A percentile compares a stretch with the other conserved stretches of the same genome.
These are phyloP conservation scores for Chlorella sp. DNA, from an alignment of 139 green algal genomes.

Conservation along the genomic window DNA sequence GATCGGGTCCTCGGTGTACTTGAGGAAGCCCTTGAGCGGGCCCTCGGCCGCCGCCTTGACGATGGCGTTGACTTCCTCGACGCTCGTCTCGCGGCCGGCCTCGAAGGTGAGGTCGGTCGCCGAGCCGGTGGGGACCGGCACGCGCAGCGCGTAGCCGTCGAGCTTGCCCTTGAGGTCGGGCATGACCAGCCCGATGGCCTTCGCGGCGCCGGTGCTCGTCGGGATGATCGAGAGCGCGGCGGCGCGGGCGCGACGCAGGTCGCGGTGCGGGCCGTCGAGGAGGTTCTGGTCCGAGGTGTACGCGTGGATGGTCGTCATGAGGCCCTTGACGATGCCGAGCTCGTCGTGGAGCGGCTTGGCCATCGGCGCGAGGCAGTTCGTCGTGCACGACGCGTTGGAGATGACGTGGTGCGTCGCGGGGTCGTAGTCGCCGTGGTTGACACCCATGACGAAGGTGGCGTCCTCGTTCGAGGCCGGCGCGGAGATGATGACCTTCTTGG, in stretches of 20 bases:
- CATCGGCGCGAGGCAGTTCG: slow-evolving; percentile 94
- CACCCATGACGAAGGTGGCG: slow-evolving; percentile 95
- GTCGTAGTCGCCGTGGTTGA: slow-evolving; percentile 87
- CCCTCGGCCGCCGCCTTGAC: slow-evolving; percentile 86
- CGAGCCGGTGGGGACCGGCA: slow-evolving; percentile 98
- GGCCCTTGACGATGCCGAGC: slow-evolving; percentile 99
- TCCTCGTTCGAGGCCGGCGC: slow-evolving; percentile 84
- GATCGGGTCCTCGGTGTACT: slow-evolving; percentile 86
- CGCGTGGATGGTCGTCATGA: slow-evolving; percentile 99
- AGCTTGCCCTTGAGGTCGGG: slow-evolving; percentile 92
- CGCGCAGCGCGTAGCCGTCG: slow-evolving; percentile 96
- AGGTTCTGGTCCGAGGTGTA: slow-evolving; percentile 99
- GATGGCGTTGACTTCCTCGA: slow-evolving; percentile 98
- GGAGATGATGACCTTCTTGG: slow-evolving; percentile 95
- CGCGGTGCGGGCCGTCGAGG: slow-evolving; percentile 96
- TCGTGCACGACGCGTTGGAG: slow-evolving; percentile 94
- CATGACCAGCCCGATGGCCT: slow-evolving; percentile 95
- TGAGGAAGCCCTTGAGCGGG: slow-evolving; percentile 86
- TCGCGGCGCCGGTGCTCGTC: slow-evolving; percentile 97
- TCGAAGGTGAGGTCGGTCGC: slow-evolving; percentile 87
- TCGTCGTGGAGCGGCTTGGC: slow-evolving; percentile 96
- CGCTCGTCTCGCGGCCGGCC: slow-evolving; percentile 98
- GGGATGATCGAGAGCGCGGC: slow-evolving; percentile 98
- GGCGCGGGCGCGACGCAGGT: slow-evolving; percentile 93
- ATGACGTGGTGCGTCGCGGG: slow-evolving; percentile 67